phyloP scores from a whole-genome alignment of 768 basidiomycete genomes.

The Tephrocybe sp. region DNA sequence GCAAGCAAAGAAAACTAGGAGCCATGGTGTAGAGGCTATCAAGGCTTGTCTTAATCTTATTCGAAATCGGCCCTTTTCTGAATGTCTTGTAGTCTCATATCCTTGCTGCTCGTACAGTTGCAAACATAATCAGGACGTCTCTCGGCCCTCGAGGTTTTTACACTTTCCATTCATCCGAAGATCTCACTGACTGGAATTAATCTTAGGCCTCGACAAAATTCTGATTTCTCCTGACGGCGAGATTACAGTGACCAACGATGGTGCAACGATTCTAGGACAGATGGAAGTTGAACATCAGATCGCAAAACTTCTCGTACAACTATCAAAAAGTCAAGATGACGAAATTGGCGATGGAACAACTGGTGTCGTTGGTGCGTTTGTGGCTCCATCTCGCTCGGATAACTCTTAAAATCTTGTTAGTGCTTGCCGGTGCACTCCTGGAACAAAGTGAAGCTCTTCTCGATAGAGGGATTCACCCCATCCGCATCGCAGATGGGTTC shows the following conservation, averaged over 20 bases:
- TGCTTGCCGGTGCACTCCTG: conserved; percentile 95
- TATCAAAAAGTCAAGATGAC: conserved; percentile 98
- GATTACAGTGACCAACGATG: conserved; percentile 99
- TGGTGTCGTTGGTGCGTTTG: conserved; percentile 92
- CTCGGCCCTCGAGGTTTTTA: conserved; percentile 85
- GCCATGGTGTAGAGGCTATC: conserved; percentile 93
- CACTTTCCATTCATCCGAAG: conserved; percentile 8
- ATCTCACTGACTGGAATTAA: conserved; percentile 2
- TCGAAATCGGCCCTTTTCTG: conserved; percentile 13
- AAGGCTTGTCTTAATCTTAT: conserved; percentile 52
- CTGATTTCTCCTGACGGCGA: conserved; percentile 96
- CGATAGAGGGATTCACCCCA: conserved; percentile 99
- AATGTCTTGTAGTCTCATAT: conserved; percentile 73
- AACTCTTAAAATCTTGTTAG: conserved; percentile 36
- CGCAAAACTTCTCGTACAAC: conserved; percentile 94
- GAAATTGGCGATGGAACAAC: conserved; percentile 99
- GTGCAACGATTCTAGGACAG: conserved; percentile 95
- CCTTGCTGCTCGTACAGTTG: conserved; percentile 89
- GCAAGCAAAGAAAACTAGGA: conserved; percentile 88
- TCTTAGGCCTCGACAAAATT: conserved; percentile 88
- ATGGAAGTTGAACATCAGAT: conserved; percentile 99
- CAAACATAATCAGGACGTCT: conserved; percentile 93
- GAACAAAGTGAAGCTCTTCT: conserved; percentile 94
- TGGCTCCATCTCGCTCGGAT: background rate
- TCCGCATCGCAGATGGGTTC: conserved; percentile 98